Evolutionary conservation across 441 rosid genomes (phyloP), one percentile per base, ranked within the genome.

Genomic region (Melastoma candidum): DNA sequence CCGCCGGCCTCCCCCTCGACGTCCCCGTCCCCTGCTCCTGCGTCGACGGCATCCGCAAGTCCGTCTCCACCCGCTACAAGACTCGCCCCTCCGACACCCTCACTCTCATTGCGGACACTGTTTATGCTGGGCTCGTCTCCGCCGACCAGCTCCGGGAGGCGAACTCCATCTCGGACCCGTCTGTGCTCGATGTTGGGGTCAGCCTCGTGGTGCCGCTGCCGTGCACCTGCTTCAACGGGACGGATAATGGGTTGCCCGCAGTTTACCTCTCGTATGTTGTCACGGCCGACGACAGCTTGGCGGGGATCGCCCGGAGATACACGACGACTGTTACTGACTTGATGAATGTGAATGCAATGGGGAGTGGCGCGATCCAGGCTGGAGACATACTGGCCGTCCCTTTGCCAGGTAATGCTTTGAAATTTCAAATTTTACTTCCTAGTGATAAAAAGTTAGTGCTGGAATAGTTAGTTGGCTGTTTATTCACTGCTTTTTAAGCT

Each of bases 301-400:
- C 73, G 2, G 89, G 81, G 46, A 79, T 90, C 39, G 98, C 96
- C 0, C 74, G 79, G 8, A 73, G 79, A 47, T 87, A 84, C 57
- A 65, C 77, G 3, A 90, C 97, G n/a, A 81, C 86, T 1, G 68
- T 90, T 53, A 74, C 88, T 10, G 97, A 90, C 70, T 87, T 90
- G 78, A 90, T 84, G 75, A 80, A 87, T 65, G 97, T 84, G 43
- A 90, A 90, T 68, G 92, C 92, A 13, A 84, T 87, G 95, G 97
- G 95, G 58, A 81, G 80, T 65, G 60, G 83, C 26, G 73, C 83
- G 11, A 74, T 87, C 51, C 76, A 68, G 55, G 77, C 73, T 2
- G 94, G 89, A 2, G 97, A 90, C 53, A 90, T 90, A 43, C 82
- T 90, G 49, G 80, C 92, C 44, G 94, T 84, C 29, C 94, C 97